Percentiles rank a stretch among this genome's conserved stretches.
Evolutionary conservation across 1,284 basidiomycete genomes (phyloP).

Genomic region (Megacollybia platyphylla): DNA sequence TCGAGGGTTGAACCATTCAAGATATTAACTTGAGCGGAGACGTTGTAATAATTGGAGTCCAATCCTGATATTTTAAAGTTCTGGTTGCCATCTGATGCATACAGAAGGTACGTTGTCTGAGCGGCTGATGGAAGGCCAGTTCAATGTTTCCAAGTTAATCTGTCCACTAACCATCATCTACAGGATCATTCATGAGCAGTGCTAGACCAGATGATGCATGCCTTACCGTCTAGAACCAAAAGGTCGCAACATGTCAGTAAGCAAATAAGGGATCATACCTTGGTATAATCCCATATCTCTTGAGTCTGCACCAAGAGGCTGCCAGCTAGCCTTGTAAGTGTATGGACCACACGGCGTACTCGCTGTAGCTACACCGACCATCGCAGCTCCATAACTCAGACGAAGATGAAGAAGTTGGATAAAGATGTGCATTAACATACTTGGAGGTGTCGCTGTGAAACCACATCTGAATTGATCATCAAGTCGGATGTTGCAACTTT

Average conservation of each 20-base stretch:
- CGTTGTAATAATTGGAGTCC: slow-evolving; percentile 45
- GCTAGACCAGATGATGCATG: too few species aligned
- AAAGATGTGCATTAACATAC: slow-evolving; percentile 18
- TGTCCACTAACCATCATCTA: slow-evolving; percentile 16
- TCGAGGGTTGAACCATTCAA: slow-evolving; percentile 46
- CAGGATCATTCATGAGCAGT: too few species aligned
- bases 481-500: not conserved
- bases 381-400: slow-evolving; percentile 44
- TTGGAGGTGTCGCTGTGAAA: slow-evolving; percentile 54
- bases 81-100: slow-evolving; percentile 57
- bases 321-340: slow-evolving; percentile 40
- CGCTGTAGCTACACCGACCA: slow-evolving; percentile 50
- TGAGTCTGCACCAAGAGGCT: slow-evolving; percentile 46
- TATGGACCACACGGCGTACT: slow-evolving; percentile 49
- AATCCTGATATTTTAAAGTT: slow-evolving; percentile 53
- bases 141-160: not conserved
- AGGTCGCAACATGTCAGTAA: too few species aligned
- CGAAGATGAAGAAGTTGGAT: slow-evolving; percentile 2
- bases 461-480: slow-evolving; percentile 30
- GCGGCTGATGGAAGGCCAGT: not conserved
- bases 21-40: slow-evolving; percentile 32
- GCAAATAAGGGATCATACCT: slow-evolving; percentile 25
- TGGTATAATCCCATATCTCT: slow-evolving; percentile 48
- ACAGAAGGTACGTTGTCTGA: slow-evolving; percentile 35
- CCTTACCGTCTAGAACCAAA: too few species aligned